Evolutionary conservation across 306 rosid genomes (phyloP), one percentile per base, ranked within the genome.

Genomic region (Hippophae gyantsensis): DNA sequence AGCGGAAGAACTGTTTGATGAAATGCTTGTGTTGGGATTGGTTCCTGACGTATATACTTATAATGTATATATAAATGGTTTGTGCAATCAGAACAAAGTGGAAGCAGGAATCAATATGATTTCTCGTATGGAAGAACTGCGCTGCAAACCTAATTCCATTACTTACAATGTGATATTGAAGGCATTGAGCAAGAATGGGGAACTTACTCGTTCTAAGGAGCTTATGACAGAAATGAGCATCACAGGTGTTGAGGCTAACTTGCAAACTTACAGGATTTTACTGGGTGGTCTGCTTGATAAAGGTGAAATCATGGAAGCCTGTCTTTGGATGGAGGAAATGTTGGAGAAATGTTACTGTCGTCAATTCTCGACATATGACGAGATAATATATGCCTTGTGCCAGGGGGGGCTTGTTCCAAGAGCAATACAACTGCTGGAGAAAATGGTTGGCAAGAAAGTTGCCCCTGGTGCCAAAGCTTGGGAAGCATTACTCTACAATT

Each of bases 1-100:
- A 57, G 81, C 85, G 11, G 87, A 79, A 62, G 73, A 79, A 60
- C 68, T 84, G 65, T 85, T 87, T 44, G 90, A 90, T 69, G 94
- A 90, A 71, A 63, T 87, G 78, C 82, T 87, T 60, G 79, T 90
- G 8, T 74, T 77, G 43, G 95, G 97, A 43, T 76, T 85, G 43
- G 57, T 85, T 68, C 94, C 95, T 58, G 79, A 87, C 72, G 58
- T 79, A 44, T 79, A 74, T 79, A 79, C 90, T 26, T 85, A 87
- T 32, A 85, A 81, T 40, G 87, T 83, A 73, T 87, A 77, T 25
- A 72, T 87, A 60, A 72, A 68, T 70, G 94, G 89, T 61, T 73
- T 90, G 74, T 82, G 89, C 75, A 80, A 84, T 71, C 82, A 81
- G 76, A 74, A 72, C 26, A 74, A 82, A 9, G 57, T 78, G 12